A percentile compares a stretch with the other conserved stretches of the same genome.
These are phyloP conservation scores for Aphanomyces stellatus DNA, from an alignment of 352 stramenopile species.

Conservation along the genomic window DNA sequence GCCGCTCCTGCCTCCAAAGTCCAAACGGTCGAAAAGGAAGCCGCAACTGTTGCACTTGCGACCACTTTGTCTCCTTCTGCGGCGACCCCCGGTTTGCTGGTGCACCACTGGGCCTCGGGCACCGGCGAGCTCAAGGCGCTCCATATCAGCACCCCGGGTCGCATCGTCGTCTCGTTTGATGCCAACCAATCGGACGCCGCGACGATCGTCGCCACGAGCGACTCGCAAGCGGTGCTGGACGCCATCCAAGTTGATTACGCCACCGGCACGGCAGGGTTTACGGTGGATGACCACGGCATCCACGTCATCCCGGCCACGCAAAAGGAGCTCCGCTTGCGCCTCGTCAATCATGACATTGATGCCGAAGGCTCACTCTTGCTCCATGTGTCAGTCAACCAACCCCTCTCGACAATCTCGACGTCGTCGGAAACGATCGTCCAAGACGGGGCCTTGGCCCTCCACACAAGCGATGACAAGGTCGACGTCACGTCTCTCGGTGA, in stretches of 20 bases:
- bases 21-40: too few relatives aligned
- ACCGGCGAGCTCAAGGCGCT: not conserved
- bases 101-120: not conserved
- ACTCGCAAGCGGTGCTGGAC: not conserved
- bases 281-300: not conserved
- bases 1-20: too few relatives aligned
- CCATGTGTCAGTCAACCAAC: not conserved
- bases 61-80: not conserved
- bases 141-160: not conserved
- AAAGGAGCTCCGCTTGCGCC: not conserved
- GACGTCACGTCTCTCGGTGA: constrained; percentile 1
- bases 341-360: not conserved
- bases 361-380: not conserved
- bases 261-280: not conserved
- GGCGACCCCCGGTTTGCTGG: not conserved
- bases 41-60: not conserved
- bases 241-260: not conserved
- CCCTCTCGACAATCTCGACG: not conserved
- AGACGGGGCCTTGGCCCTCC: not conserved
- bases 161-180: not conserved
- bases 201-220: not conserved
- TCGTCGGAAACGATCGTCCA: not conserved
- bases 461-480: not conserved
- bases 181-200: not conserved
- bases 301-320: not conserved